Evolutionary conservation across 2,329 filamentous ascomycete genomes (phyloP).

Genomic region (Xylariaceae sp.): DNA sequence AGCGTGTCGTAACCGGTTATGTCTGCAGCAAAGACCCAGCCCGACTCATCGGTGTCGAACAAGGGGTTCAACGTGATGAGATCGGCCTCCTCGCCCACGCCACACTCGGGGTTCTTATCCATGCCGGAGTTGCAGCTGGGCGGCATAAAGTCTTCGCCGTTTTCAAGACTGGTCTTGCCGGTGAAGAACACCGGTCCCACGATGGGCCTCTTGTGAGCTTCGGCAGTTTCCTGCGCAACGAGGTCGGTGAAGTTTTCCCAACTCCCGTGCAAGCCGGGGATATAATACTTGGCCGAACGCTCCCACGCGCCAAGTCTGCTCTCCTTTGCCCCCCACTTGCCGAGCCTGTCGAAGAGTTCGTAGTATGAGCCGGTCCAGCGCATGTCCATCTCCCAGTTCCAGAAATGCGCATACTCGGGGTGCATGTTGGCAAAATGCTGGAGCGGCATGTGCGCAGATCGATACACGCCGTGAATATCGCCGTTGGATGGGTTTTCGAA

Average conservation of each 20-base stretch:
- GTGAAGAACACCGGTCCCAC: constrained; percentile 59
- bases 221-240: constrained; percentile 53
- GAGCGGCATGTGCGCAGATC: constrained; percentile 54
- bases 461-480: constrained; percentile 62
- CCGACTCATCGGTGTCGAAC: constrained; percentile 63
- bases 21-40: constrained; percentile 66
- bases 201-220: constrained; percentile 46
- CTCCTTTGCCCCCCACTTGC: constrained; percentile 59
- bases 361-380: constrained; percentile 60
- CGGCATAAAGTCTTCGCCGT: constrained; percentile 50
- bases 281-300: constrained; percentile 67
- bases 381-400: constrained; percentile 67
- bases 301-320: constrained; percentile 71
- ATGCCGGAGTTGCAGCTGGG: constrained; percentile 45
- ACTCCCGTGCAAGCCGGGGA: constrained; percentile 59
- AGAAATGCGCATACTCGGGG: constrained; percentile 58
- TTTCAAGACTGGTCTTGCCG: constrained; percentile 37
- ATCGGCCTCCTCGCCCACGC: constrained; percentile 64
- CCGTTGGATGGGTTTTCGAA: constrained; percentile 50
- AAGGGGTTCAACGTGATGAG: constrained; percentile 72
- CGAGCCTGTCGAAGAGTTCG: constrained; percentile 63
- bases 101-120: constrained; percentile 44
- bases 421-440: constrained; percentile 57
- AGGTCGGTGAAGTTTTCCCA: constrained; percentile 66
- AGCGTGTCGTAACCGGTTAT: constrained; percentile 58